phyloP scores from a whole-genome alignment of 345 rosid genomes.

The Brassica incana region DNA sequence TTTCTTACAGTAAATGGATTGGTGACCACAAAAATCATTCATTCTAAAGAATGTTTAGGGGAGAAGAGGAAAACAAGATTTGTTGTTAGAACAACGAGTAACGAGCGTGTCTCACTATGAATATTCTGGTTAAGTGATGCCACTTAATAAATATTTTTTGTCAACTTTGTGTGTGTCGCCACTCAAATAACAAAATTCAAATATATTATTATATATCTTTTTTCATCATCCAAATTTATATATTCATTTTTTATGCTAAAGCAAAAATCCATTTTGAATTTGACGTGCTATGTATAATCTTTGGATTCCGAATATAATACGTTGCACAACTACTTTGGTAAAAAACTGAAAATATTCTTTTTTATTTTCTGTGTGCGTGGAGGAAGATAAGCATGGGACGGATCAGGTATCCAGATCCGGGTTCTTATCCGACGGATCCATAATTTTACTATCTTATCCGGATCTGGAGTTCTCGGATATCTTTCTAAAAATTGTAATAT shows the following conservation, averaged over 20 bases:
- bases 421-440: too few relatives aligned
- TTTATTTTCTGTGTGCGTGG: not conserved
- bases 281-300: not conserved
- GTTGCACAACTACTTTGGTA: not conserved
- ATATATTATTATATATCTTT: not conserved
- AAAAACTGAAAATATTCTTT: not conserved
- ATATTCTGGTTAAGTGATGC: slow-evolving; percentile 20
- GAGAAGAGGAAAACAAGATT: not conserved
- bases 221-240: not conserved
- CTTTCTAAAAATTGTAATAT: too few relatives aligned
- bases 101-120: slow-evolving; percentile 19
- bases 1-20: not conserved
- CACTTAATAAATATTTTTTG: not conserved
- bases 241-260: not conserved
- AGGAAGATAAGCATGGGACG: not conserved
- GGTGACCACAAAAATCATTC: not conserved
- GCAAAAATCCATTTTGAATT: not conserved
- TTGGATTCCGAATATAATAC: not conserved
- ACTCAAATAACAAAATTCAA: not conserved
- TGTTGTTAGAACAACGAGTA: slow-evolving; percentile 20
- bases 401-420: too few relatives aligned
- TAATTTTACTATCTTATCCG: too few relatives aligned
- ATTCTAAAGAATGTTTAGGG: not conserved
- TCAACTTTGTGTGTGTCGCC: slow-evolving; percentile 17
- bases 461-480: too few relatives aligned